Conservation (phyloP, 2,329 filamentous ascomycete species). For the Colletotrichum truncatum region DNA sequence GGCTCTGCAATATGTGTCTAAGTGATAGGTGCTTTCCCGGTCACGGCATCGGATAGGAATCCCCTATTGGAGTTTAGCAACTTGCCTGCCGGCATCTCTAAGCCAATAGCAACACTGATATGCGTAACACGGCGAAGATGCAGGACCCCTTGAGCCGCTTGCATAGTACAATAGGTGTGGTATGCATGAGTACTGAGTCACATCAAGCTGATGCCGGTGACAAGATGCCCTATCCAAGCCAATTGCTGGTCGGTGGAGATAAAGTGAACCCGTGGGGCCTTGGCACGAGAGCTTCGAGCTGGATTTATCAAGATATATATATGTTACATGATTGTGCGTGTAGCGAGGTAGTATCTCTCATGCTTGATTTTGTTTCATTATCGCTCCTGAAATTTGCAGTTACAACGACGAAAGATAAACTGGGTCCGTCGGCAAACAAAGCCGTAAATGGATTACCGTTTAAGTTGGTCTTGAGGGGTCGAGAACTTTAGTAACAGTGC, state of each 20-base stretch:
- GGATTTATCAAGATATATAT: too few relatives aligned
- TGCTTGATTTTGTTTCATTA: too few relatives aligned
- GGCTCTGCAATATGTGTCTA: background rate
- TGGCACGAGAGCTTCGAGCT: too few relatives aligned
- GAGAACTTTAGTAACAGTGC: constrained; percentile 6
- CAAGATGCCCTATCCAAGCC: background rate
- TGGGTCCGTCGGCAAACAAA: background rate
- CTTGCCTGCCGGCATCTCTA: background rate
- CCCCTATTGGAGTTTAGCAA: constrained; percentile 18
- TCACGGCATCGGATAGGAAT: constrained; percentile 3
- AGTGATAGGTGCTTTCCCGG: background rate
- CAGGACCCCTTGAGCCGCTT: background rate
- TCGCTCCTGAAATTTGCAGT: background rate
- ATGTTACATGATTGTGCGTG: too few relatives aligned
- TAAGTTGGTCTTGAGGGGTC: background rate
- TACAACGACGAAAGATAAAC: background rate
- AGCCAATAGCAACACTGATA: background rate
- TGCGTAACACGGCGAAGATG: background rate
- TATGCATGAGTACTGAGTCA: background rate
- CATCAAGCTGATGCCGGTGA: background rate
- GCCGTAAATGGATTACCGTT: background rate
- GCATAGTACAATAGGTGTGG: background rate
- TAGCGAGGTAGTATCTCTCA: too few relatives aligned
- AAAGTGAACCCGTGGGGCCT: background rate
- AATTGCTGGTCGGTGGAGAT: background rate